These are phyloP conservation scores for Ajuga chamaepitys DNA, from an alignment of 257 asterid species.

Conservation along the genomic window DNA sequence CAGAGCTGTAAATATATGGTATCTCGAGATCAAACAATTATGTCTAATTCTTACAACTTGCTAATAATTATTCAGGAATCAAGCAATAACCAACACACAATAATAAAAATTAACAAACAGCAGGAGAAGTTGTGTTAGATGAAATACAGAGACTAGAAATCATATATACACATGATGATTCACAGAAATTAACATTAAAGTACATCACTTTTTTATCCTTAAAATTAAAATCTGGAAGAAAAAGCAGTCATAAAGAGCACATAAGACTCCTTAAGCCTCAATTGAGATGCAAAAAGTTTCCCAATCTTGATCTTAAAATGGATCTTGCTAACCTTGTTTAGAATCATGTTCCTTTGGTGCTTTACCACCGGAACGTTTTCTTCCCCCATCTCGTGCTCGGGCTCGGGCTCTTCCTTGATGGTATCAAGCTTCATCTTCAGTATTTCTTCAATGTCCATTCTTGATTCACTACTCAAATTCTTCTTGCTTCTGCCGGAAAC, in stretches of 20 bases:
- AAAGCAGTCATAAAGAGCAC: slow-evolving; percentile 58
- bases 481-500: slow-evolving; percentile 33
- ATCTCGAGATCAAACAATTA: too few species aligned
- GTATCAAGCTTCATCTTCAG: slow-evolving; percentile 73
- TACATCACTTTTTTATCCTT: background rate
- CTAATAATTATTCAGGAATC: too few species aligned
- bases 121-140: background rate
- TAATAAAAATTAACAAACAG: background rate
- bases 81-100: background rate
- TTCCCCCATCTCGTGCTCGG: slow-evolving; percentile 10
- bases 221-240: slow-evolving; percentile 14
- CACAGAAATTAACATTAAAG: background rate
- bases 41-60: too few species aligned
- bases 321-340: slow-evolving; percentile 35
- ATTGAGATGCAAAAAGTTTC: slow-evolving; percentile 26
- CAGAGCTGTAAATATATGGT: too few species aligned
- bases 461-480: slow-evolving; percentile 26
- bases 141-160: background rate
- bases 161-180: background rate
- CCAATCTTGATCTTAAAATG: slow-evolving; percentile 36
- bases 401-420: slow-evolving; percentile 60
- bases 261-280: slow-evolving; percentile 55
- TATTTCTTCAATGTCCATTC: slow-evolving; percentile 56
- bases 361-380: slow-evolving; percentile 17
- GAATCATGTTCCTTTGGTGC: background rate